Conservation (phyloP, 1,284 basidiomycete genomes). For the Cryptococcus sp. region DNA sequence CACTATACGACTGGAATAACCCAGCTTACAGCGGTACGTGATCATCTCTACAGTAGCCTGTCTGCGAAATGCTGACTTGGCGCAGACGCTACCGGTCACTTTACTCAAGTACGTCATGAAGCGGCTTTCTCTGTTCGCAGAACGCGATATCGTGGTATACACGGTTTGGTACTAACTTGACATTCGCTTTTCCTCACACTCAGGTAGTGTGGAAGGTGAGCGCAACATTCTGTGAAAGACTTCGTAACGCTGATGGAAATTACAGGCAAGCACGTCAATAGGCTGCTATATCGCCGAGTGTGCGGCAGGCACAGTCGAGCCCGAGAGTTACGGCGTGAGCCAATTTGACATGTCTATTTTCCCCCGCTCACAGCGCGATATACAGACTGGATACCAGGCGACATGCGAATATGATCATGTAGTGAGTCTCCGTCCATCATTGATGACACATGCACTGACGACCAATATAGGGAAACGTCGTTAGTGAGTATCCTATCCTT, state of each 20-base stretch:
- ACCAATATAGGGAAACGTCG: conserved; percentile 8
- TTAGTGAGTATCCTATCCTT: conserved; percentile 1
- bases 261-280: conserved; percentile 13
- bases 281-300: conserved; percentile 31
- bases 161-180: too few species aligned
- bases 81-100: conserved; percentile 31
- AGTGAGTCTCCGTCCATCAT: background rate
- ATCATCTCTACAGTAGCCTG: background rate
- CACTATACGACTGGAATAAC: conserved; percentile 23
- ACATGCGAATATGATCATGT: conserved; percentile 2
- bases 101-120: conserved; percentile 12
- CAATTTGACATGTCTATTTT: background rate
- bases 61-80: background rate
- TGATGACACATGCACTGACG: background rate
- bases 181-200: too few species aligned
- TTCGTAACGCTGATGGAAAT: background rate
- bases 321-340: conserved; percentile 22
- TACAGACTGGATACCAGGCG: background rate
- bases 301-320: conserved; percentile 15
- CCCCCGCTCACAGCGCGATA: background rate
- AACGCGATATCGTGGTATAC: too few species aligned
- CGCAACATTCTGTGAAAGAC: background rate
- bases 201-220: conserved; percentile 36
- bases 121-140: too few species aligned
- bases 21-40: conserved; percentile 21